phyloP scores from a whole-genome alignment of 2,329 filamentous ascomycete genomes.

The Aspergillus novoparasiticus region DNA sequence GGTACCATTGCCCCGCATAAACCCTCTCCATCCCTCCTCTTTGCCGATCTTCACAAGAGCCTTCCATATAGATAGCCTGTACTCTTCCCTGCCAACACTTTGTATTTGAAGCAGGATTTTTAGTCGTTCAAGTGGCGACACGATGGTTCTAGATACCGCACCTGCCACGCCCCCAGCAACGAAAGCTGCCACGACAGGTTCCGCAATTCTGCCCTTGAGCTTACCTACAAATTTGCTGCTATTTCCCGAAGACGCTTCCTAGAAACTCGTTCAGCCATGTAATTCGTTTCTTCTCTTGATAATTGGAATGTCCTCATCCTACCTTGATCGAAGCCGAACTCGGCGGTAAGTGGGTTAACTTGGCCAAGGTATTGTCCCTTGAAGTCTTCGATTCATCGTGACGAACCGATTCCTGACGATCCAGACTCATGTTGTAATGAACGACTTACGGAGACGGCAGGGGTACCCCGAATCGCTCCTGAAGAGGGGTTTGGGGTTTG shows the following conservation, averaged over 20 bases:
- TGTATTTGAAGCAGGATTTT: conserved; percentile 99
- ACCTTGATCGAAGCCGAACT: conserved; percentile 27
- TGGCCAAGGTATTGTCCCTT: conserved; percentile 22
- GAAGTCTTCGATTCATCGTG: conserved; percentile 23
- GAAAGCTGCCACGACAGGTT: conserved; percentile 88
- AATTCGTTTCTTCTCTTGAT: not conserved
- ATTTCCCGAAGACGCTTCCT: conserved; percentile 23
- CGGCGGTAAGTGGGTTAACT: conserved; percentile 25
- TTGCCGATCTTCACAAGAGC: conserved; percentile 93
- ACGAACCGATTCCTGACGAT: conserved; percentile 32
- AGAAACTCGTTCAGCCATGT: conserved; percentile 4
- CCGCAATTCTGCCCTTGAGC: conserved; percentile 59
- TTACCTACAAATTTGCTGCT: conserved; percentile 25
- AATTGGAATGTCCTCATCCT: conserved; percentile 6
- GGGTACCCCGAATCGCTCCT: not conserved
- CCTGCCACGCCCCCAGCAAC: conserved; percentile 92
- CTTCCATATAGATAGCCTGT: conserved; percentile 87
- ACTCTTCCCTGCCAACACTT: conserved; percentile 85
- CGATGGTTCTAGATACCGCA: conserved; percentile 95
- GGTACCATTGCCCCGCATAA: conserved; percentile 97
- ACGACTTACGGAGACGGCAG: not conserved
- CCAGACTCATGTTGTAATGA: conserved; percentile 35
- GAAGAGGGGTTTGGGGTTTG: not conserved
- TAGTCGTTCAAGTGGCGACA: conserved; percentile 90
- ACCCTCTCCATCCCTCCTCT: conserved; percentile 94